Conservation (phyloP, 495 filamentous ascomycete species). For the Pseudevernia furfuracea region DNA sequence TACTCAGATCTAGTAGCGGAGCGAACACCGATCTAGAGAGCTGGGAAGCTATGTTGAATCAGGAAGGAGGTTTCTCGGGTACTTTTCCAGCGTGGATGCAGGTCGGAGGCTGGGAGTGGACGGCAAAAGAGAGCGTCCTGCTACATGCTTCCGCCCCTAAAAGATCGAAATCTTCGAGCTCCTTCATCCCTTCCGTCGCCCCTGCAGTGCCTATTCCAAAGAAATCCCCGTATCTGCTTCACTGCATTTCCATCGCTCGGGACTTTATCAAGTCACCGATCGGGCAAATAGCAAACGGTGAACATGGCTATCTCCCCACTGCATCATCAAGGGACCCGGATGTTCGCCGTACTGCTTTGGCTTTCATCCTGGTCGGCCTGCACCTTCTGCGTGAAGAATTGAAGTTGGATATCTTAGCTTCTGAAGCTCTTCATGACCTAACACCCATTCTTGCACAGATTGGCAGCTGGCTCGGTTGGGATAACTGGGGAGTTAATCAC, state of each 20-base stretch:
- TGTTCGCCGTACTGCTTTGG: slow-evolving; percentile 51
- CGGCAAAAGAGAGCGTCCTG: slow-evolving; percentile 45
- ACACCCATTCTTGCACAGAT: slow-evolving; percentile 71
- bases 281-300: slow-evolving; percentile 44
- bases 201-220: slow-evolving; percentile 16
- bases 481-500: slow-evolving; percentile 51
- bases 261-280: slow-evolving; percentile 52
- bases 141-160: slow-evolving; percentile 16
- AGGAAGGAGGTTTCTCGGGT: slow-evolving; percentile 50
- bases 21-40: slow-evolving; percentile 48
- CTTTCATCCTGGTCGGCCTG: slow-evolving; percentile 64
- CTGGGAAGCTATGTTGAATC: slow-evolving; percentile 54
- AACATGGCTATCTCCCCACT: slow-evolving; percentile 56
- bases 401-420: slow-evolving; percentile 64
- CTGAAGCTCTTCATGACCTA: slow-evolving; percentile 51
- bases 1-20: slow-evolving; percentile 55
- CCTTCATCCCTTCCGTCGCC: slow-evolving; percentile 5
- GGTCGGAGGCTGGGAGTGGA: slow-evolving; percentile 65
- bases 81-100: slow-evolving; percentile 58
- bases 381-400: slow-evolving; percentile 84
- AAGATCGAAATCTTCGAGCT: slow-evolving; percentile 2
- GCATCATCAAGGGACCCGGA: slow-evolving; percentile 45
- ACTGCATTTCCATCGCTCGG: slow-evolving; percentile 40
- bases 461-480: slow-evolving; percentile 77
- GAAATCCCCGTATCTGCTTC: slow-evolving; percentile 34